Evolutionary conservation across 768 basidiomycete species (phyloP).

Genomic region (Dioszegia aurantiaca): DNA sequence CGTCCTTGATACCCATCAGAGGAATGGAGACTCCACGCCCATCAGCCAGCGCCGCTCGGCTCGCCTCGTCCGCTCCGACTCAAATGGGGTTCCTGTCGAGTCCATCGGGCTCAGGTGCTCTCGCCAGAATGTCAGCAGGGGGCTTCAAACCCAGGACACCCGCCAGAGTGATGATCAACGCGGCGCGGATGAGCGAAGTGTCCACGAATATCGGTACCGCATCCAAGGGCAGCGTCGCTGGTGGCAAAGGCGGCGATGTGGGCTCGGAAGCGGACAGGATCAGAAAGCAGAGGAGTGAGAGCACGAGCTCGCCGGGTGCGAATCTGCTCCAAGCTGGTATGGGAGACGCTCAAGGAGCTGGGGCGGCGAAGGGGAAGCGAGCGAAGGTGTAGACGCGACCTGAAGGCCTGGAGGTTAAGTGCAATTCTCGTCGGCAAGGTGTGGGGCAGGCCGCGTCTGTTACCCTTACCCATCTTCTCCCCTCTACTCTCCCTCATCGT

Average conservation of each 20-base stretch:
- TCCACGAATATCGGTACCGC: not conserved
- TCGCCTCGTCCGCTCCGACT: constrained; percentile 32
- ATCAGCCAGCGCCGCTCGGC: constrained; percentile 1
- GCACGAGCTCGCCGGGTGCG: constrained; percentile 21
- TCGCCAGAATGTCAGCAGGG: constrained; percentile 35
- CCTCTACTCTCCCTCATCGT: too few species aligned
- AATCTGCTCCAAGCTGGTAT: constrained; percentile 3
- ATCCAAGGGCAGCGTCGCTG: too few species aligned
- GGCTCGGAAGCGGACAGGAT: constrained; percentile 4
- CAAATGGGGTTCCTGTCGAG: constrained; percentile 14
- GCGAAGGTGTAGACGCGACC: constrained; percentile 10
- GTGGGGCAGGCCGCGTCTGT: too few species aligned
- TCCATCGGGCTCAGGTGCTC: constrained; percentile 20
- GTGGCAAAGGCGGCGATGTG: not conserved
- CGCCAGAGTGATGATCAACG: constrained; percentile 25
- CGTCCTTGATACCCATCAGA: constrained; percentile 35
- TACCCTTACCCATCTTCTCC: too few species aligned
- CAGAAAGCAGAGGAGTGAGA: constrained; percentile 32
- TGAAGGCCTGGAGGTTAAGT: not conserved
- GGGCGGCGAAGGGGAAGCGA: constrained; percentile 19
- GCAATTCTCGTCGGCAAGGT: not conserved
- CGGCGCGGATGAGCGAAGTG: constrained; percentile 15
- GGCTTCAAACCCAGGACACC: constrained; percentile 35
- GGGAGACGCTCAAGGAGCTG: constrained; percentile 1
- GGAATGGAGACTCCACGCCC: constrained; percentile 32